Conservation (phyloP, 2,329 filamentous ascomycete genomes). For the Colletotrichum sp. region DNA sequence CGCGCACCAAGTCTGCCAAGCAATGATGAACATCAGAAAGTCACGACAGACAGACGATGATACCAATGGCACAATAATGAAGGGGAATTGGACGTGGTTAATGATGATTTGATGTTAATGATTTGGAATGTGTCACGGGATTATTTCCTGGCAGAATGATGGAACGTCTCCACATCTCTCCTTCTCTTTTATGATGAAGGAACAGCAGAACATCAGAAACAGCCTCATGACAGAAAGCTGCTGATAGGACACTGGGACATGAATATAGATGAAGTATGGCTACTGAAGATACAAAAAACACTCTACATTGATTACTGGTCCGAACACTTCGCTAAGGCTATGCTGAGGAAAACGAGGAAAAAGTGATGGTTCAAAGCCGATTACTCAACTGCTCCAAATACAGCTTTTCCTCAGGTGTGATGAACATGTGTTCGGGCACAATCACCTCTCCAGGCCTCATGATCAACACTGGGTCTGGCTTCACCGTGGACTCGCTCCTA, state of each 20-base stretch:
- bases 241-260: neutral
- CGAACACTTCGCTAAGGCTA: neutral
- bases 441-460: constrained; percentile 38
- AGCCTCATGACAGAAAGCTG: neutral
- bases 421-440: constrained; percentile 38
- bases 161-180: neutral
- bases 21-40: neutral
- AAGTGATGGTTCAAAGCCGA: constrained; percentile 28
- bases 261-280: neutral
- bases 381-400: constrained; percentile 40
- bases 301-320: neutral
- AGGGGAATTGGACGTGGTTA: neutral
- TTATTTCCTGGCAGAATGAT: neutral
- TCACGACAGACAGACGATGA: neutral
- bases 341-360: neutral
- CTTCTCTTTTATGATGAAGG: neutral
- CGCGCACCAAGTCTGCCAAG: constrained; percentile 13
- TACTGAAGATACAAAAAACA: neutral
- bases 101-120: constrained; percentile 7
- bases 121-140: neutral
- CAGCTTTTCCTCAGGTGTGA: constrained; percentile 41
- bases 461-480: constrained; percentile 33
- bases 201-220: neutral
- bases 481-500: neutral
- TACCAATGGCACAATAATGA: constrained; percentile 3